Percentiles rank a stretch among this genome's conserved stretches.
Conservation (phyloP, 2,329 filamentous ascomycete species). For the Coniochaeta sp. region DNA sequence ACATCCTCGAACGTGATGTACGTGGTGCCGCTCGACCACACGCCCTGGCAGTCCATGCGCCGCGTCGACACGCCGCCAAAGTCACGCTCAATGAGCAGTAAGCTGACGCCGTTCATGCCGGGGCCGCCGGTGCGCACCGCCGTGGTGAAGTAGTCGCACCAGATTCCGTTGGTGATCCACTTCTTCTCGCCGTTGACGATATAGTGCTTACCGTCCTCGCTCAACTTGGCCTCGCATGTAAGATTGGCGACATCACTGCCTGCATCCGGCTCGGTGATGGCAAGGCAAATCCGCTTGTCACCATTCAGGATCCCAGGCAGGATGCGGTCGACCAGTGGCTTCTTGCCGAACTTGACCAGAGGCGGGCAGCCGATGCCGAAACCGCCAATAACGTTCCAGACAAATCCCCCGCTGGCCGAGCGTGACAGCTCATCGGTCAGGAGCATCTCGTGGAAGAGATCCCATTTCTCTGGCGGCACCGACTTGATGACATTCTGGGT, state of each 20-base stretch:
- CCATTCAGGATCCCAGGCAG: conserved; percentile 80
- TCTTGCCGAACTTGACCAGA: conserved; percentile 83
- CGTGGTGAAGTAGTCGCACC: conserved; percentile 95
- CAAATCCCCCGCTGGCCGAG: conserved; percentile 80
- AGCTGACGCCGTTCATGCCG: conserved; percentile 87
- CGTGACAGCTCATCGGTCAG: conserved; percentile 92
- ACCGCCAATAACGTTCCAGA: conserved; percentile 96
- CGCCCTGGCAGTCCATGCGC: conserved; percentile 97
- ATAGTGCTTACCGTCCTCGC: conserved; percentile 94
- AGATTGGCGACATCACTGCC: conserved; percentile 93
- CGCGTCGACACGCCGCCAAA: conserved; percentile 82
- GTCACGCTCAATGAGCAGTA: conserved; percentile 85
- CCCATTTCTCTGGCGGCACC: conserved; percentile 85
- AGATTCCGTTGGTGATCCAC: conserved; percentile 98
- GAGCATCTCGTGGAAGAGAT: conserved; percentile 96
- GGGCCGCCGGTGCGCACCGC: conserved; percentile 82
- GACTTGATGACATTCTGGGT: conserved; percentile 64
- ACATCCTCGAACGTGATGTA: conserved; percentile 99
- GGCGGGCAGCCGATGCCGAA: conserved; percentile 93
- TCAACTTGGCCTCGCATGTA: conserved; percentile 90
- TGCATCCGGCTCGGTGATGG: conserved; percentile 94
- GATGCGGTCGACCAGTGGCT: conserved; percentile 77
- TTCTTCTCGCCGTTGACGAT: conserved; percentile 99
- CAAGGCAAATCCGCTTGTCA: conserved; percentile 95
- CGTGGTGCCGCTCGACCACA: conserved; percentile 90